Conservation (phyloP, 805 yeast genomes). For the Kluyveromyces siamensis region DNA sequence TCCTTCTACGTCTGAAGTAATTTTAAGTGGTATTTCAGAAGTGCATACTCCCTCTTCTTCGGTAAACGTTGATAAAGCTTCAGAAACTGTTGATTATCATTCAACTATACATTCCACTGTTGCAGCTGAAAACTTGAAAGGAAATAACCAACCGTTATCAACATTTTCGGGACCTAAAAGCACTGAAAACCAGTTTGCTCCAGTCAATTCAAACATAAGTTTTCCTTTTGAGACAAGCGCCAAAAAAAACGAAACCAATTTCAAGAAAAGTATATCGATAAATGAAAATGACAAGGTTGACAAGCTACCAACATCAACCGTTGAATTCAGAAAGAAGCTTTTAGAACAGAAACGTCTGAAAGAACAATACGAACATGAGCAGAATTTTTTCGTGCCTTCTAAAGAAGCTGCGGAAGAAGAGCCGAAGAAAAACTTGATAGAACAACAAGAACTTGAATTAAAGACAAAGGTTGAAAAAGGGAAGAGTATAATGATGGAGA, state of each 20-base stretch:
- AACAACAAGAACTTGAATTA: constrained; percentile 17
- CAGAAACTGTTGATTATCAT: neutral
- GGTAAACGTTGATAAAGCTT: neutral
- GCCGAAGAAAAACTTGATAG: constrained; percentile 7
- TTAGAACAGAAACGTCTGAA: constrained; percentile 2
- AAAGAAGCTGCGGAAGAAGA: constrained; percentile 8
- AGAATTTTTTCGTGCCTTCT: neutral
- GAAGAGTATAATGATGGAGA: constrained; percentile 4
- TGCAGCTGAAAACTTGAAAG: neutral
- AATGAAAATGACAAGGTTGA: constrained; percentile 4
- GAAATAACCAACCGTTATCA: neutral
- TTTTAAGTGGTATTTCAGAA: constrained; percentile 1
- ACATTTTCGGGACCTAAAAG: neutral
- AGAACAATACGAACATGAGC: constrained; percentile 5
- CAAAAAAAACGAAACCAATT: constrained; percentile 3
- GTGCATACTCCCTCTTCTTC: constrained; percentile 4
- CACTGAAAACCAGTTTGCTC: neutral
- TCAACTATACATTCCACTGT: neutral
- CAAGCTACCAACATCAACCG: constrained; percentile 3
- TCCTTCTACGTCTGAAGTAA: neutral
- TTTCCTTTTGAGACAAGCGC: neutral
- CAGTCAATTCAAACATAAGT: neutral
- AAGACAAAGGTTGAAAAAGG: constrained; percentile 2
- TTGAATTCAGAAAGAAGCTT: constrained; percentile 2
- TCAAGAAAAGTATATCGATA: constrained; percentile 5